Evolutionary conservation across 2,329 filamentous ascomycete genomes (phyloP).

Genomic region (Calonectria hawksworthii): DNA sequence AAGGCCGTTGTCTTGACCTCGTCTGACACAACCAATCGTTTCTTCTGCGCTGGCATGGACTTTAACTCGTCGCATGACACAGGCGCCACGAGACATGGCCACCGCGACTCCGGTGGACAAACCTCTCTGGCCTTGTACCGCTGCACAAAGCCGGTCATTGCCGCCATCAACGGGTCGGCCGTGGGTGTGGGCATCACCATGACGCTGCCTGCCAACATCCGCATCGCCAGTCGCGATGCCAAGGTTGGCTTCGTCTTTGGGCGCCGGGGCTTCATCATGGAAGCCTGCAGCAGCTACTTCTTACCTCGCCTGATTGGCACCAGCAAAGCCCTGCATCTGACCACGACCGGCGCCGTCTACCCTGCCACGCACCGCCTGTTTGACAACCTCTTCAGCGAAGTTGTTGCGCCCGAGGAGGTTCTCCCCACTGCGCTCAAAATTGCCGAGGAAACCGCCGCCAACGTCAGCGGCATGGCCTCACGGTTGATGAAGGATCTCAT

Average conservation of each 20-base stretch:
- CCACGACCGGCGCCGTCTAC: conserved; percentile 77
- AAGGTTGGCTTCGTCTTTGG: conserved; percentile 83
- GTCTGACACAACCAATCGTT: conserved; percentile 60
- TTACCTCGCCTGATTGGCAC: conserved; percentile 78
- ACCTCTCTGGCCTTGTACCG: conserved; percentile 68
- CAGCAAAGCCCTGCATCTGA: conserved; percentile 73
- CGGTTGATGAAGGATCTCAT: conserved; percentile 81
- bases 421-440: conserved; percentile 75
- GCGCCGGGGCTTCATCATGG: conserved; percentile 78
- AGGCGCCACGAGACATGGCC: conserved; percentile 45
- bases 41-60: conserved; percentile 73
- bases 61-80: conserved; percentile 55
- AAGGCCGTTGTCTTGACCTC: conserved; percentile 69
- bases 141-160: conserved; percentile 71
- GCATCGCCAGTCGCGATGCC: conserved; percentile 67
- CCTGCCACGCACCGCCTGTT: conserved; percentile 64
- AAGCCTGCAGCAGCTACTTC: conserved; percentile 80
- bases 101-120: conserved; percentile 67
- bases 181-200: conserved; percentile 75
- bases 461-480: conserved; percentile 75
- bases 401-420: conserved; percentile 72
- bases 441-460: conserved; percentile 75
- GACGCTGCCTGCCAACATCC: conserved; percentile 68
- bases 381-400: conserved; percentile 75
- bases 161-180: conserved; percentile 70